These are phyloP conservation scores for Cyberlindnera misumaiensis DNA, from an alignment of 805 yeast genomes.

Conservation along the genomic window DNA sequence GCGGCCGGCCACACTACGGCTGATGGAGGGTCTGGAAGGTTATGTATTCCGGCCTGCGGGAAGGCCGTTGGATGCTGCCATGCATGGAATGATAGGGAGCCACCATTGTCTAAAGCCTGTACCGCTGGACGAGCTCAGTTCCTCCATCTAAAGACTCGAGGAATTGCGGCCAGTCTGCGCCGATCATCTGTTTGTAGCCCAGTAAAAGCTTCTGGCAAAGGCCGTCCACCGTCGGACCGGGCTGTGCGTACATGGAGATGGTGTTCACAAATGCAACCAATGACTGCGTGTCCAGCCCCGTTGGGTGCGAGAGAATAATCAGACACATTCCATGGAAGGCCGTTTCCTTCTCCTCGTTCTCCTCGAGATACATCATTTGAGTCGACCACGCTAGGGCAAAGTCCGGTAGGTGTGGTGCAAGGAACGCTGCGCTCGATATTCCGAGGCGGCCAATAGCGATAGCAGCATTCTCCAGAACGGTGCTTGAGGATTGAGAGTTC, in stretches of 20 bases:
- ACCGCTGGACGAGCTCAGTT: conserved; percentile 13
- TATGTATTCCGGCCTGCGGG: no score
- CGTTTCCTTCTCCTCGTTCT: conserved; percentile 82
- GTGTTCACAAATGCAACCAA: conserved; percentile 52
- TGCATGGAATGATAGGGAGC: no score
- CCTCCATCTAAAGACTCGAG: conserved; percentile 17
- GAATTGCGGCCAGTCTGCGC: conserved; percentile 28
- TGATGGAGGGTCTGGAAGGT: no score
- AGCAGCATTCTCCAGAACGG: conserved; percentile 81
- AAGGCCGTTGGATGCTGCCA: no score
- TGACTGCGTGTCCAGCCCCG: conserved; percentile 45
- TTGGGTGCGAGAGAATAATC: conserved; percentile 59
- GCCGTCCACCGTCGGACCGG: conserved; percentile 38
- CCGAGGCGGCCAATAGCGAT: conserved; percentile 88
- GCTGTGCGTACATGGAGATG: conserved; percentile 47
- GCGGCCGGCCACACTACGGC: no score
- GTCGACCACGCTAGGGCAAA: conserved; percentile 66
- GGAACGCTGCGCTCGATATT: conserved; percentile 46
- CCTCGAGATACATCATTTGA: conserved; percentile 58
- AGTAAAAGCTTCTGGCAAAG: conserved; percentile 37
- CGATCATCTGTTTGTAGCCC: conserved; percentile 42
- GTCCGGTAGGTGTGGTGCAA: conserved; percentile 52
- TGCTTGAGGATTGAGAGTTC: conserved; percentile 43
- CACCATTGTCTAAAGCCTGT: conserved; percentile 9
- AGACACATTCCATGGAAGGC: conserved; percentile 81